These are phyloP conservation scores for Pythium scleroteichum DNA, from an alignment of 352 stramenopile species.

Conservation along the genomic window DNA sequence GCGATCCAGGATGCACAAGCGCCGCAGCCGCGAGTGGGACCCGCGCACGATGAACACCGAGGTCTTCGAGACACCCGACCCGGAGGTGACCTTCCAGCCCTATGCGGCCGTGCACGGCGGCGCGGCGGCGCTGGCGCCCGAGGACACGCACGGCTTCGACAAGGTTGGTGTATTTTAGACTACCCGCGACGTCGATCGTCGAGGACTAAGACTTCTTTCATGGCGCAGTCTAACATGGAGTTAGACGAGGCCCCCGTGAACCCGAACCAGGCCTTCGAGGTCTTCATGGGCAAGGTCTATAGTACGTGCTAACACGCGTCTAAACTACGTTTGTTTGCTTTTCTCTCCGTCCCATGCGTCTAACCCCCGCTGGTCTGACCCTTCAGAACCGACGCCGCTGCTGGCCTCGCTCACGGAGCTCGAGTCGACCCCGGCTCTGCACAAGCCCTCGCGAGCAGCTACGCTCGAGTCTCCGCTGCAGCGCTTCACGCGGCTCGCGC, in stretches of 20 bases:
- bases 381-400: constrained; percentile 41
- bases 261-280: constrained; percentile 64
- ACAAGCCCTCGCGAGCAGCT: neutral
- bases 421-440: constrained; percentile 29
- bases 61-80: constrained; percentile 77
- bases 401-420: constrained; percentile 56
- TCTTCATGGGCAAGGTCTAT: constrained; percentile 86
- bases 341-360: no score
- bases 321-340: no score
- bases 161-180: constrained; percentile 33
- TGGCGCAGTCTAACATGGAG: constrained; percentile 49
- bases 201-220: neutral
- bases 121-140: constrained; percentile 25
- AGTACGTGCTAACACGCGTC: constrained; percentile 41
- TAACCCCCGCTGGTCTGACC: no score
- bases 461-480: constrained; percentile 72
- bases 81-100: constrained; percentile 58
- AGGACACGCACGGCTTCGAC: constrained; percentile 55
- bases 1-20: constrained; percentile 14
- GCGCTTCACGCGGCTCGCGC: constrained; percentile 64
- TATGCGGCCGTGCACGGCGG: constrained; percentile 47
- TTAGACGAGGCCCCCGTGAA: constrained; percentile 57
- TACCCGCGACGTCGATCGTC: neutral
- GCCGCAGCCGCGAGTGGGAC: constrained; percentile 28
- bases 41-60: constrained; percentile 54